phyloP scores from a whole-genome alignment of 2,329 filamentous ascomycete genomes.

The Aspergillus phoenicis region DNA sequence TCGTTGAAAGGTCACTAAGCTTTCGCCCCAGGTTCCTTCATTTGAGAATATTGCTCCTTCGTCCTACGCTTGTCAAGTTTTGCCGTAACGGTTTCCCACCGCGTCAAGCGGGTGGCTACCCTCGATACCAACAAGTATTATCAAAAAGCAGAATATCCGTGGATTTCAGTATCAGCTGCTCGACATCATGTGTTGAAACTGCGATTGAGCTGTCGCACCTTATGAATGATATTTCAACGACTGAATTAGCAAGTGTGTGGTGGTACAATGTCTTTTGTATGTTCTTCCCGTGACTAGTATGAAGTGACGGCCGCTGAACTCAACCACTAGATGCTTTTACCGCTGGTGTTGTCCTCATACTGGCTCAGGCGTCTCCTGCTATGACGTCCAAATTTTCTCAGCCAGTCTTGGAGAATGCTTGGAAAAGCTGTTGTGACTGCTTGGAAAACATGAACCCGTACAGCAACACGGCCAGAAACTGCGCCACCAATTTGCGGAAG shows the following conservation, averaged over 20 bases:
- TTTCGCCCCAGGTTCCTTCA: neutral
- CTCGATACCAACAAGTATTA: neutral
- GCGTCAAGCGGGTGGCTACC: neutral
- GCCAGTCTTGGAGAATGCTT: neutral
- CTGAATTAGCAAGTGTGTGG: neutral
- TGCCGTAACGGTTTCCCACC: neutral
- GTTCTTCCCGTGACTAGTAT: neutral
- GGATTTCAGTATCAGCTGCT: conserved; percentile 2
- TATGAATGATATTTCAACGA: conserved; percentile 1
- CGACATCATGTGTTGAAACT: neutral
- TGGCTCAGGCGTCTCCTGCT: neutral
- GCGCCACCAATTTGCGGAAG: neutral
- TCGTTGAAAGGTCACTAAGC: neutral
- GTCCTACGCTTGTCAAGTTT: neutral
- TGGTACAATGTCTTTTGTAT: neutral
- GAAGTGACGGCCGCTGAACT: neutral
- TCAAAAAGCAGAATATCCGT: neutral
- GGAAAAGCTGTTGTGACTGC: neutral
- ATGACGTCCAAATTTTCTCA: neutral
- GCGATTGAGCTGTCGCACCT: neutral
- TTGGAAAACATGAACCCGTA: neutral
- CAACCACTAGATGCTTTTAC: neutral
- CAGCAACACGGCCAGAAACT: neutral
- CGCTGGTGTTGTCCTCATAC: neutral
- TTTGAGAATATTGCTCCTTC: neutral